Evolutionary conservation across 2,329 filamentous ascomycete genomes (phyloP).

Genomic region (Fusarium keratoplasticum): DNA sequence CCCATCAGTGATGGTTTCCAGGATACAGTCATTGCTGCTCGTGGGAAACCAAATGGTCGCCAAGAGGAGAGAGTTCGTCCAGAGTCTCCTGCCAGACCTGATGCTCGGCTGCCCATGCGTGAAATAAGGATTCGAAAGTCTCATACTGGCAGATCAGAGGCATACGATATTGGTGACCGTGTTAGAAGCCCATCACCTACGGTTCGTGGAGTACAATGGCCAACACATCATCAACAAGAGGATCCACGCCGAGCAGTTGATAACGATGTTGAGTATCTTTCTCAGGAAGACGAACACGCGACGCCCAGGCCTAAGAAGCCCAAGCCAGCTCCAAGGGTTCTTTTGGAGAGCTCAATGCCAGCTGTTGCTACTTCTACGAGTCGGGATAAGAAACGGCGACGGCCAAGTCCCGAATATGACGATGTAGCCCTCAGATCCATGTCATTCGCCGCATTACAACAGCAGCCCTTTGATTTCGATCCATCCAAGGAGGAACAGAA

Average conservation of each 20-base stretch:
- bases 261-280: slow-evolving; percentile 35
- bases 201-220: slow-evolving; percentile 36
- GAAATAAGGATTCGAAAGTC: slow-evolving; percentile 48
- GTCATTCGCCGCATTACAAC: slow-evolving; percentile 62
- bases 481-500: slow-evolving; percentile 58
- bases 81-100: slow-evolving; percentile 40
- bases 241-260: slow-evolving; percentile 33
- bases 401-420: slow-evolving; percentile 65
- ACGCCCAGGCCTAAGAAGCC: slow-evolving; percentile 41
- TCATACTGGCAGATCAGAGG: slow-evolving; percentile 38
- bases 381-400: slow-evolving; percentile 55
- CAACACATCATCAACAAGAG: slow-evolving; percentile 26
- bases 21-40: slow-evolving; percentile 32
- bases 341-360: slow-evolving; percentile 41
- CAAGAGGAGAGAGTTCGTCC: slow-evolving; percentile 33
- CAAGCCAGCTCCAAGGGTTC: slow-evolving; percentile 32
- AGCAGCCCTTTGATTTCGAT: slow-evolving; percentile 68
- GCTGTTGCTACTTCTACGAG: slow-evolving; percentile 27
- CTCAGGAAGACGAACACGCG: slow-evolving; percentile 37
- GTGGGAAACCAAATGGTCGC: slow-evolving; percentile 30
- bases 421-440: slow-evolving; percentile 66
- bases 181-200: slow-evolving; percentile 43
- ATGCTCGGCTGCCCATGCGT: slow-evolving; percentile 54
- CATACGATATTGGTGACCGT: slow-evolving; percentile 29
- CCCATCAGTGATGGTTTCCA: slow-evolving; percentile 51